Evolutionary conservation across 2,329 filamentous ascomycete species (phyloP).

Genomic region (Daldinia sp.): DNA sequence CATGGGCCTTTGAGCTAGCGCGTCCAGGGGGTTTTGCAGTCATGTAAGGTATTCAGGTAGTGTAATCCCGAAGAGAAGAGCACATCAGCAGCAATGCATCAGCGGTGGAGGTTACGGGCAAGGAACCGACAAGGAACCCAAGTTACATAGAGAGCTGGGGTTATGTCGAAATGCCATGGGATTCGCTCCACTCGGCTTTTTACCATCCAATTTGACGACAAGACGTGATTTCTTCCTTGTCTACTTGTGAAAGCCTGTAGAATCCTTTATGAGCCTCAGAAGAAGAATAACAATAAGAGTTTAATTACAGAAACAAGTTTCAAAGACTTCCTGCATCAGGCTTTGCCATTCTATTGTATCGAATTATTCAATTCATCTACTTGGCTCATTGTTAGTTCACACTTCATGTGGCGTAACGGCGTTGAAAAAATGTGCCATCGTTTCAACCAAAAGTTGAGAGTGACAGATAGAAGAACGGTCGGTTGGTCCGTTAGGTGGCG

Average conservation of each 20-base stretch:
- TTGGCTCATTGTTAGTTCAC: slow-evolving; percentile 15
- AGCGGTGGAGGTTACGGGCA: slow-evolving; percentile 40
- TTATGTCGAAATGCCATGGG: slow-evolving; percentile 33
- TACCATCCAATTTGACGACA: slow-evolving; percentile 27
- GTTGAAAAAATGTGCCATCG: slow-evolving; percentile 24
- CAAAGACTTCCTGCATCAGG: slow-evolving; percentile 1
- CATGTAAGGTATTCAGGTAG: neutral
- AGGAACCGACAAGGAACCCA: slow-evolving; percentile 25
- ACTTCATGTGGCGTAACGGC: slow-evolving; percentile 22
- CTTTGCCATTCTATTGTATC: neutral
- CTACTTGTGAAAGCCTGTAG: neutral
- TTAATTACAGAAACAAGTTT: slow-evolving; percentile 5
- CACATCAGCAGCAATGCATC: slow-evolving; percentile 18
- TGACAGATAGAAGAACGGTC: slow-evolving; percentile 26
- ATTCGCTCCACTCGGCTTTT: slow-evolving; percentile 33
- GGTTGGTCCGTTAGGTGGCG: slow-evolving; percentile 25
- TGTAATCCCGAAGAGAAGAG: neutral
- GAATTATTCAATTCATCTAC: slow-evolving; percentile 13
- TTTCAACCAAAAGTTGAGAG: slow-evolving; percentile 33
- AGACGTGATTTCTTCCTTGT: slow-evolving; percentile 16
- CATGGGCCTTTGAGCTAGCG: slow-evolving; percentile 41
- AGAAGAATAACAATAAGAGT: neutral
- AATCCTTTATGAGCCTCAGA: slow-evolving; percentile 21
- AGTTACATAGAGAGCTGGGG: slow-evolving; percentile 25
- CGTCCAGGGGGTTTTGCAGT: slow-evolving; percentile 18